Percentiles rank a stretch among this genome's conserved stretches.
phyloP scores from a whole-genome alignment of 73 alveolate genomes.

The Tetrahymena borealis region DNA sequence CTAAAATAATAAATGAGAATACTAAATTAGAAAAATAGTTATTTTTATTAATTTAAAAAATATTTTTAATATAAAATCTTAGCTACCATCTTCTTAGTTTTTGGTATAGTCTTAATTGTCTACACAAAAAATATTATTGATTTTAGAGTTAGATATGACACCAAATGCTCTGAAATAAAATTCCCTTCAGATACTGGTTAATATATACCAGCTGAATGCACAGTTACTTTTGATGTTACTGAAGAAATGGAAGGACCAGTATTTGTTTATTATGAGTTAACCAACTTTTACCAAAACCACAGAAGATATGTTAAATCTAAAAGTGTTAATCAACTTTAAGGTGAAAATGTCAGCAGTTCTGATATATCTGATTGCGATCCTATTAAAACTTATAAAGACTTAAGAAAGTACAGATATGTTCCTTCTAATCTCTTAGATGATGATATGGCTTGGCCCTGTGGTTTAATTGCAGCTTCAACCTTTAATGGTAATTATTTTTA shows the following conservation, averaged over 20 bases:
- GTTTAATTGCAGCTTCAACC: conserved; percentile 68
- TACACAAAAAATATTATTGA: neutral
- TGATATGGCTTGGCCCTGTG: conserved; percentile 82
- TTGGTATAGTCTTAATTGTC: neutral
- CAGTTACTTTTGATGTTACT: neutral
- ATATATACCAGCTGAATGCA: neutral
- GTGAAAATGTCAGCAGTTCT: conserved; percentile 32
- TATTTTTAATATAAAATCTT: neutral
- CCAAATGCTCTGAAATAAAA: neutral
- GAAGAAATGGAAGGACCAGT: conserved; percentile 59
- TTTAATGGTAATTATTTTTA: conserved; percentile 65
- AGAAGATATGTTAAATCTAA: conserved; percentile 73
- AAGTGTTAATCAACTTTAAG: conserved; percentile 61
- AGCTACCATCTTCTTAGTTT: neutral
- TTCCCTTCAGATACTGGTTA: neutral
- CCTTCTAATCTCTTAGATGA: conserved; percentile 7
- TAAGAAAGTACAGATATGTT: conserved; percentile 36
- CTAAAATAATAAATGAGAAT: neutral
- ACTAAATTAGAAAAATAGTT: neutral
- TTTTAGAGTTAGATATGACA: neutral
- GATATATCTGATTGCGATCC: conserved; percentile 68
- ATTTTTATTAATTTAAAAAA: neutral
- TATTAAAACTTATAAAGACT: conserved; percentile 46
- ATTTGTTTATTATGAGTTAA: conserved; percentile 66
- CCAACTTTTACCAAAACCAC: conserved; percentile 75